Conservation (phyloP, 176 grass and related monocot species). For the Tuctoria greenei region DNA sequence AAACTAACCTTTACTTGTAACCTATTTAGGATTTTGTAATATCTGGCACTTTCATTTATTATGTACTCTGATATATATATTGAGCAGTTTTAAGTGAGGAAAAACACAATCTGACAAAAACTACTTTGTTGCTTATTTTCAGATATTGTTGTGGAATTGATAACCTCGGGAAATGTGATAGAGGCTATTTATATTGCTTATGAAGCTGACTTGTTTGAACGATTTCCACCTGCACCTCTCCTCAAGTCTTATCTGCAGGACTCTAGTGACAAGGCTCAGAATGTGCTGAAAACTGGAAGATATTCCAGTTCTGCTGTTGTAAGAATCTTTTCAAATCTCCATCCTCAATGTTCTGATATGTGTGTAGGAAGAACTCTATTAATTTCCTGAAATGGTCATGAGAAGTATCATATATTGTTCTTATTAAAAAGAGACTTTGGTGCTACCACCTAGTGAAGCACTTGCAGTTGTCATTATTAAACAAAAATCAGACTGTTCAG, state of each 20-base stretch:
- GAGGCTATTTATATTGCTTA: constrained; percentile 69
- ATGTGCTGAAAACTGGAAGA: no score
- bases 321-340: neutral
- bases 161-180: constrained; percentile 54
- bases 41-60: neutral
- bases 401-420: no score
- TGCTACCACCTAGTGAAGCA: neutral
- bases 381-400: no score
- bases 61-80: neutral
- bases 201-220: constrained; percentile 60
- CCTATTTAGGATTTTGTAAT: neutral
- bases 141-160: constrained; percentile 64
- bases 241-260: constrained; percentile 19
- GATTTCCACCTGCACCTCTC: constrained; percentile 55
- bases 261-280: no score
- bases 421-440: neutral
- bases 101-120: constrained; percentile 33
- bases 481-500: neutral
- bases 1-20: neutral
- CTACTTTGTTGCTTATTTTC: constrained; percentile 31
- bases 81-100: neutral
- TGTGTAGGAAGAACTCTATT: no score
- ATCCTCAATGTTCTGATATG: no score
- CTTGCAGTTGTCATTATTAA: neutral
- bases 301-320: no score